Percentiles rank a stretch among this genome's conserved stretches.
Evolutionary conservation across 805 yeast species (phyloP).

Genomic region (Teunomyces tritomae): DNA sequence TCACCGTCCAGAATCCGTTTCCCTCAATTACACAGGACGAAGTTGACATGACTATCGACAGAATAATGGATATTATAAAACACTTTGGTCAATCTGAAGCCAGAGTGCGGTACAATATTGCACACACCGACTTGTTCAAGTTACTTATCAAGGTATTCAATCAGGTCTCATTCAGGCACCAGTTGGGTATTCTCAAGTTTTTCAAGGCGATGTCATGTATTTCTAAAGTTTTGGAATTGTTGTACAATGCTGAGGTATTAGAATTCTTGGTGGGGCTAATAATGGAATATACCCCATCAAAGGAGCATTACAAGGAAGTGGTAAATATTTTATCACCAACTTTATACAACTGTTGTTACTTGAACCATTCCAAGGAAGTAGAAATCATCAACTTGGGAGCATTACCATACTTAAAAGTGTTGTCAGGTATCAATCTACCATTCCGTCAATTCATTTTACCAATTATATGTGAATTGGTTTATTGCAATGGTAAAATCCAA

Average conservation of each 20-base stretch:
- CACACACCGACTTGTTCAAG: slow-evolving; percentile 40
- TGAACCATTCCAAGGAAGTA: slow-evolving; percentile 43
- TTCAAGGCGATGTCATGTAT: slow-evolving; percentile 41
- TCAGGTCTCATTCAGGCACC: slow-evolving; percentile 28
- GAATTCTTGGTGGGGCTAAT: slow-evolving; percentile 41
- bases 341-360: slow-evolving; percentile 50
- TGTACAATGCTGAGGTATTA: slow-evolving; percentile 40
- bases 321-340: slow-evolving; percentile 47
- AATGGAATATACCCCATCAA: slow-evolving; percentile 24
- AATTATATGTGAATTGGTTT: slow-evolving; percentile 50
- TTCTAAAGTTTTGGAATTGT: slow-evolving; percentile 27
- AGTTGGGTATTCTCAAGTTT: slow-evolving; percentile 43
- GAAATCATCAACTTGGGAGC: slow-evolving; percentile 48
- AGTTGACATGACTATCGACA: slow-evolving; percentile 18
- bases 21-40: slow-evolving; percentile 3
- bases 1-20: slow-evolving; percentile 5
- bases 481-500: slow-evolving; percentile 41
- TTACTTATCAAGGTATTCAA: slow-evolving; percentile 39
- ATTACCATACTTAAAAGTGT: slow-evolving; percentile 41
- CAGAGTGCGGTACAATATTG: slow-evolving; percentile 38
- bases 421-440: slow-evolving; percentile 40
- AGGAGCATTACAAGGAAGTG: slow-evolving; percentile 34
- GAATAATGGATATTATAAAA: slow-evolving; percentile 36
- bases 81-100: slow-evolving; percentile 47
- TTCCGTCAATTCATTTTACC: slow-evolving; percentile 54